Conservation (phyloP, 228 moss, liverwort and hornwort genomes). For the Sphagnum fallax region DNA sequence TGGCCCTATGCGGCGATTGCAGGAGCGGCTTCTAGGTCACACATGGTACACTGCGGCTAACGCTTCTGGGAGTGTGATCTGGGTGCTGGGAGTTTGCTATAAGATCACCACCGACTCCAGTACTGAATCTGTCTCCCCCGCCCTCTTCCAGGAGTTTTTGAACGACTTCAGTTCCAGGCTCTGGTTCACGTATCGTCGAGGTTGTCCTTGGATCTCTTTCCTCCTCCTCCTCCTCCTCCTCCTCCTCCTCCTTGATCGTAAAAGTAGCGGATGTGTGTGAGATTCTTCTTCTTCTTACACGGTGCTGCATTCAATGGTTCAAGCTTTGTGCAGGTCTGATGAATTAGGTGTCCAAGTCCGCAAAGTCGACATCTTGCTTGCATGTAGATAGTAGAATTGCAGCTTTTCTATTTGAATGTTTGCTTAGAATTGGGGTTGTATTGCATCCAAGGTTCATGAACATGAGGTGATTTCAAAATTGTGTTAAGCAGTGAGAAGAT, state of each 20-base stretch:
- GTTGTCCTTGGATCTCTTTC: constrained; percentile 6
- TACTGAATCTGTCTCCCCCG: constrained; percentile 44
- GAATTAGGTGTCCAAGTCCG: not conserved
- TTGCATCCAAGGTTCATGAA: too few relatives aligned
- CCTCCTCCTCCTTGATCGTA: too few relatives aligned
- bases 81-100: constrained; percentile 91
- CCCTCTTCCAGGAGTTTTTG: constrained; percentile 64
- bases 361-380: constrained; percentile 1
- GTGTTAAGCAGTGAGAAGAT: too few relatives aligned
- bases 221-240: not conserved
- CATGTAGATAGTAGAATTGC: not conserved
- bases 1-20: constrained; percentile 96
- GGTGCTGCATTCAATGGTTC: not conserved
- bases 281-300: not conserved
- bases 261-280: not conserved
- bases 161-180: constrained; percentile 82
- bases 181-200: constrained; percentile 93
- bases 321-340: not conserved
- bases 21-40: constrained; percentile 79
- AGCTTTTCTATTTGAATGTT: not conserved
- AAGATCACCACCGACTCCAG: constrained; percentile 55
- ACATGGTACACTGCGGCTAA: constrained; percentile 80
- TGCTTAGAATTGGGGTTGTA: too few relatives aligned
- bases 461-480: too few relatives aligned
- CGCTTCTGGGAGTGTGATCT: constrained; percentile 72